Percentiles rank a stretch among this genome's conserved stretches.
phyloP scores from a whole-genome alignment of 2,329 filamentous ascomycete species.

The Hypoxylon rubiginosum region DNA sequence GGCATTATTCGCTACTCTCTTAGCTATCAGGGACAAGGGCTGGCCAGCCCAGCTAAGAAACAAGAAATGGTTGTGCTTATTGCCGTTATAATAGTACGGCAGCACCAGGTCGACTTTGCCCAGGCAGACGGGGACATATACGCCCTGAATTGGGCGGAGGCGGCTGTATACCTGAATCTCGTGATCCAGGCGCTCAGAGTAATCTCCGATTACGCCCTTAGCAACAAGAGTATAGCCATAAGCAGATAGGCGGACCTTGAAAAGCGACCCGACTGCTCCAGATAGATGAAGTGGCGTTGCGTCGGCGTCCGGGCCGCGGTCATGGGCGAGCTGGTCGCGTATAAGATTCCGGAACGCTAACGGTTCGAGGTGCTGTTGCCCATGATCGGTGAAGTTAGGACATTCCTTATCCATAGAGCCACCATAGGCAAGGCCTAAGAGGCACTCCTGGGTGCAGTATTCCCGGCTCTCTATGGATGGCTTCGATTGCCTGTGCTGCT shows the following conservation, averaged over 20 bases:
- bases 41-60: constrained; percentile 53
- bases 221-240: constrained; percentile 57
- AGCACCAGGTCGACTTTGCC: constrained; percentile 48
- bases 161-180: constrained; percentile 52
- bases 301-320: constrained; percentile 52
- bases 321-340: constrained; percentile 48
- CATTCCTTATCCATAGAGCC: constrained; percentile 47
- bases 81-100: constrained; percentile 51
- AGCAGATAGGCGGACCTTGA: constrained; percentile 54
- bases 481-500: too few relatives aligned
- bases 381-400: constrained; percentile 49
- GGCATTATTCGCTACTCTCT: too few relatives aligned
- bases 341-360: constrained; percentile 48
- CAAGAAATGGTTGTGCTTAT: constrained; percentile 51
- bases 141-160: constrained; percentile 51
- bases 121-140: constrained; percentile 54
- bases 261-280: constrained; percentile 52
- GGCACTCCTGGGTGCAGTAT: constrained; percentile 39
- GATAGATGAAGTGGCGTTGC: constrained; percentile 49
- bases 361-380: constrained; percentile 44
- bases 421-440: constrained; percentile 67
- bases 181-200: constrained; percentile 45
- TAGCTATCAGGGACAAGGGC: constrained; percentile 42
- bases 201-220: constrained; percentile 53
- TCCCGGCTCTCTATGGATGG: too few relatives aligned